Evolutionary conservation across 495 filamentous ascomycete genomes (phyloP).

Genomic region (Evansstolkia leycettana): DNA sequence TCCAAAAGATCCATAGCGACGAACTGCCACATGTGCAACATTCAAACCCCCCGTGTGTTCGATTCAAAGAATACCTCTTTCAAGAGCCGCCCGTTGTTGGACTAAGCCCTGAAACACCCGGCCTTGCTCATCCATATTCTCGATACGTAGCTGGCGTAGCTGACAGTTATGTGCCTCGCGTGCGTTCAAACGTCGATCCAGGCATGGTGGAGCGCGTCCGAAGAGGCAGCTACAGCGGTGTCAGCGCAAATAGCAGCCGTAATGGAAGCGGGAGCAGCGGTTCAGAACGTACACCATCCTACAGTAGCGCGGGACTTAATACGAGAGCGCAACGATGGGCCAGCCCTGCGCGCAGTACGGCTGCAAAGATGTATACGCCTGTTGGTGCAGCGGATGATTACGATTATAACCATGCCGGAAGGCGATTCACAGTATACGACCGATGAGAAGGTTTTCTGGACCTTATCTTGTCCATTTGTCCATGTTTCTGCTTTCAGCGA

Average conservation of each 20-base stretch:
- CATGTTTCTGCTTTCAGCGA: no score
- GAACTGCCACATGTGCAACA: slow-evolving; percentile 15
- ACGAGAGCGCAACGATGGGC: neutral
- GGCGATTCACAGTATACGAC: slow-evolving; percentile 1
- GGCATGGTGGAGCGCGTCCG: slow-evolving; percentile 8
- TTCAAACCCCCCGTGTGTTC: slow-evolving; percentile 8
- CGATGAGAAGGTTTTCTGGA: slow-evolving; percentile 1
- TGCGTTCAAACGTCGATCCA: slow-evolving; percentile 6
- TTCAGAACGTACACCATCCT: slow-evolving; percentile 12
- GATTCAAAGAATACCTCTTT: slow-evolving; percentile 22
- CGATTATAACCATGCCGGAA: slow-evolving; percentile 2
- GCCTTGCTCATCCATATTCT: slow-evolving; percentile 9
- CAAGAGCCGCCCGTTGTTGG: slow-evolving; percentile 6
- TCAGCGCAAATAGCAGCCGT: slow-evolving; percentile 10
- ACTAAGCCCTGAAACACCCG: slow-evolving; percentile 14
- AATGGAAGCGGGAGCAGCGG: slow-evolving; percentile 14
- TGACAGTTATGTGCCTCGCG: slow-evolving; percentile 6
- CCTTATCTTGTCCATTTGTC: no score
- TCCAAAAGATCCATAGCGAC: slow-evolving; percentile 10
- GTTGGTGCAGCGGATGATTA: neutral
- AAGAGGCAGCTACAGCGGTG: slow-evolving; percentile 14
- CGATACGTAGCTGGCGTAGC: slow-evolving; percentile 8
- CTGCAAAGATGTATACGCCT: neutral
- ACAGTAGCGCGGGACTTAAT: neutral
- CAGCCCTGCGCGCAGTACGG: neutral